These are phyloP conservation scores for Suillus brevipes DNA, from an alignment of 768 basidiomycete species.

Conservation along the genomic window DNA sequence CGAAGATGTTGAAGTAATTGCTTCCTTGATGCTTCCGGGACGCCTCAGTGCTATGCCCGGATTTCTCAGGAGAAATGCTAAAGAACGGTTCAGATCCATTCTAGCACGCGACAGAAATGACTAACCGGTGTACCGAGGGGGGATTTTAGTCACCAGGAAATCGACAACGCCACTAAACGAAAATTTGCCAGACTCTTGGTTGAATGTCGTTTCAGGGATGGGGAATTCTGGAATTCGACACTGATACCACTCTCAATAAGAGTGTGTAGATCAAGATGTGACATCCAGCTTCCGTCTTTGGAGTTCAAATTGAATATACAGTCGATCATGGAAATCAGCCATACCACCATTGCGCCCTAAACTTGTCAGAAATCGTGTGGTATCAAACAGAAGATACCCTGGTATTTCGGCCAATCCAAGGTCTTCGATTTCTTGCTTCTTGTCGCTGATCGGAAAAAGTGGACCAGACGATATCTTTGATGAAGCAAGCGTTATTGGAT, in stretches of 20 bases:
- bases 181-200: slow-evolving; percentile 10
- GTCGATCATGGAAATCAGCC: neutral
- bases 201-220: slow-evolving; percentile 18
- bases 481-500: neutral
- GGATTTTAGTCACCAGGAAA: slow-evolving; percentile 5
- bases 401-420: neutral
- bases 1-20: too few relatives aligned
- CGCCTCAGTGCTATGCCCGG: too few relatives aligned
- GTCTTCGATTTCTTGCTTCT: slow-evolving; percentile 1
- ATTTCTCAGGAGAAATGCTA: too few relatives aligned
- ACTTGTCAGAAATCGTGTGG: neutral
- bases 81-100: too few relatives aligned
- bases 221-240: slow-evolving; percentile 26
- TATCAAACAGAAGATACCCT: slow-evolving; percentile 8
- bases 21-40: too few relatives aligned
- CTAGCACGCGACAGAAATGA: too few relatives aligned
- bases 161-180: slow-evolving; percentile 19
- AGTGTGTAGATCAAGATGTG: neutral
- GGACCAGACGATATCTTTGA: slow-evolving; percentile 8
- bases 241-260: slow-evolving; percentile 4
- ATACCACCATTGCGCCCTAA: neutral
- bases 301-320: neutral
- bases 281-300: neutral
- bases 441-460: slow-evolving; percentile 15
- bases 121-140: slow-evolving; percentile 12